Percentiles rank a stretch among this genome's conserved stretches.
These are phyloP conservation scores for Eucalyptus grandis DNA, from an alignment of 345 rosid genomes.

Conservation along the genomic window DNA sequence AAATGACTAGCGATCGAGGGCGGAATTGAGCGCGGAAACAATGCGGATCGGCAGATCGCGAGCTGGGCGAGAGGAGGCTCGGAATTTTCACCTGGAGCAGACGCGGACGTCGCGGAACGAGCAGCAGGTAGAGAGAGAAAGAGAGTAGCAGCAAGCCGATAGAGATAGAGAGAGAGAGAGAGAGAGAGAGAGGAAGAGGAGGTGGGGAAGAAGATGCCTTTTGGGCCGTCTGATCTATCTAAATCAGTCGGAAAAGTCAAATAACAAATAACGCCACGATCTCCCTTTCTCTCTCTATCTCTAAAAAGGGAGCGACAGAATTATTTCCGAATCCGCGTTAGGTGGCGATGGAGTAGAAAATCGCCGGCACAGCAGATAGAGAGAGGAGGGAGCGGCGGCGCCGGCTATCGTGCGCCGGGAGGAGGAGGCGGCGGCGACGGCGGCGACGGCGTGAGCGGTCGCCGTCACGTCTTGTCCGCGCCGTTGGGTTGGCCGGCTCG, in stretches of 20 bases:
- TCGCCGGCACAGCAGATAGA: not conserved
- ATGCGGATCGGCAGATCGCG: conserved; percentile 5
- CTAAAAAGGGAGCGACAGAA: not conserved
- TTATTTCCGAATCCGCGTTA: not conserved
- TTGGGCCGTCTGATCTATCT: not conserved
- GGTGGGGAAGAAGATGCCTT: not conserved
- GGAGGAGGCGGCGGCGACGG: not conserved
- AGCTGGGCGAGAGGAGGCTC: not conserved
- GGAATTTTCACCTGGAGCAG: not conserved
- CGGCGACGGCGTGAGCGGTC: not conserved
- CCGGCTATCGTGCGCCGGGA: conserved; percentile 8
- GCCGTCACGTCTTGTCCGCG: not conserved
- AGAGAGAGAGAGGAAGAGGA: not conserved
- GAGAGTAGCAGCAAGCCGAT: not conserved
- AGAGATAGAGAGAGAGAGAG: not conserved
- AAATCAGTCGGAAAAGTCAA: not conserved
- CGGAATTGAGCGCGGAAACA: not conserved
- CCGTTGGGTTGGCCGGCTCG: not conserved
- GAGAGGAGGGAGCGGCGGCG: not conserved
- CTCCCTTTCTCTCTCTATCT: not conserved
- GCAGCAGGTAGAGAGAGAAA: not conserved
- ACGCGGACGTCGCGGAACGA: not conserved
- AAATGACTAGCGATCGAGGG: not conserved
- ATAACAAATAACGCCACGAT: not conserved
- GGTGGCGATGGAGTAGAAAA: not conserved